Percentiles rank a stretch among this genome's conserved stretches.
These are phyloP conservation scores for Carpinus fangiana DNA, from an alignment of 306 rosid species.

Conservation along the genomic window DNA sequence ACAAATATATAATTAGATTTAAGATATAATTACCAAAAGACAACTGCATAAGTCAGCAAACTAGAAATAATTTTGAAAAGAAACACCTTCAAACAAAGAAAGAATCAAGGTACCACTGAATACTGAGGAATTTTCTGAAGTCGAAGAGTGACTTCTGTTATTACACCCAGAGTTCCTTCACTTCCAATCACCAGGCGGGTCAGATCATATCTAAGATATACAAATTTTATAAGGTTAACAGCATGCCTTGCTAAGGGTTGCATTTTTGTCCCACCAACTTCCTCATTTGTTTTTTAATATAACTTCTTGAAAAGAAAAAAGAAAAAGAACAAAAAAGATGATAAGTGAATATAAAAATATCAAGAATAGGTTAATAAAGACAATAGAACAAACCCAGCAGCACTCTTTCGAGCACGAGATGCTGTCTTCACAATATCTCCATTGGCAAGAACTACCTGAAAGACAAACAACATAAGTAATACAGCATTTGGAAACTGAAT, in stretches of 20 bases:
- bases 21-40: neutral
- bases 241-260: neutral
- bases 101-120: constrained; percentile 66
- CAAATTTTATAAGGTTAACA: constrained; percentile 11
- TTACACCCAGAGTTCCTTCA: constrained; percentile 94
- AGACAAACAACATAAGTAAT: constrained; percentile 35
- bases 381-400: constrained; percentile 73
- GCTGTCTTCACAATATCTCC: constrained; percentile 93
- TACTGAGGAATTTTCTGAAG: constrained; percentile 86
- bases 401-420: constrained; percentile 96
- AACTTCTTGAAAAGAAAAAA: neutral
- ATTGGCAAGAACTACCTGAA: constrained; percentile 85
- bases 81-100: constrained; percentile 12
- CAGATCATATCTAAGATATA: constrained; percentile 73
- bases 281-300: neutral
- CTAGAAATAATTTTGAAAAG: constrained; percentile 28
- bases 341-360: constrained; percentile 23
- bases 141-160: constrained; percentile 85
- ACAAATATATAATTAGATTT: neutral
- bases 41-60: constrained; percentile 14
- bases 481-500: constrained; percentile 20
- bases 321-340: constrained; percentile 5
- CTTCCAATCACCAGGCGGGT: constrained; percentile 97
- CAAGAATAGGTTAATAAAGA: constrained; percentile 19
- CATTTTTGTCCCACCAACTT: neutral